Base-by-base conservation (phyloP, 768 basidiomycete genomes). In the Gyrodon lividus region DNA sequence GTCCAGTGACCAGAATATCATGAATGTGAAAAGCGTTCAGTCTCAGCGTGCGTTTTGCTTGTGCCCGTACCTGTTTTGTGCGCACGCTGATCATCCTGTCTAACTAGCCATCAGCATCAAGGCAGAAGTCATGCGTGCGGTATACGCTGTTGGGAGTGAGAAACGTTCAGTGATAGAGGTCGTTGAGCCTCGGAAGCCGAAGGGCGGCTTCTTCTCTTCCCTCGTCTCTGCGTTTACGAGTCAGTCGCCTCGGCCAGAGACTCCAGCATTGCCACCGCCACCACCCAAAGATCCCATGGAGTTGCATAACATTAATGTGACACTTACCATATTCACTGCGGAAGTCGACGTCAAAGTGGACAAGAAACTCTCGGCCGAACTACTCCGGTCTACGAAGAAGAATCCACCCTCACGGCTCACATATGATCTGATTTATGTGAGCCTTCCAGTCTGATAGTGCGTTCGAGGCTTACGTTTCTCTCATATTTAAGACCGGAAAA, bases 371-470 rank as follows among this genome's bases (percentile, higher is more conserved):
- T 74, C 80, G 2, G 67, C 73, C 8, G 96, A 98, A 67, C 73
- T 98, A 30, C 79, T 88, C 52, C 77, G 96, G 52, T 90, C 92
- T 1, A 99, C 95, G 10, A 98, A 98, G 79, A 99, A 99, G 75
- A 86, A 89, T 48, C 89, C 92, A 0, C 96, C 96, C 0, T 72
- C 70, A 5, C 79, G 74, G 46, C 79, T 94, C 64, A 83, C 77
- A 49, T 88, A 89, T 48, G 83, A 89, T 58, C 75, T 99, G 12
- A 92, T 99, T 35, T 98, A 91, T 72, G 87, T 89, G 46, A 56
- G 83, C 67, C 14, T 8, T 43, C 34, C 12, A 31, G 31, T 31
- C 5, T 31, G 30, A 26, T 30, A 26, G 19, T 28, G 10, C 22
- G 20, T 17, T 47, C 14, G 24, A 43, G 9, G 59, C n/a, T 44